phyloP scores from a whole-genome alignment of 2,329 filamentous ascomycete species.

The Gyromitra esculenta region DNA sequence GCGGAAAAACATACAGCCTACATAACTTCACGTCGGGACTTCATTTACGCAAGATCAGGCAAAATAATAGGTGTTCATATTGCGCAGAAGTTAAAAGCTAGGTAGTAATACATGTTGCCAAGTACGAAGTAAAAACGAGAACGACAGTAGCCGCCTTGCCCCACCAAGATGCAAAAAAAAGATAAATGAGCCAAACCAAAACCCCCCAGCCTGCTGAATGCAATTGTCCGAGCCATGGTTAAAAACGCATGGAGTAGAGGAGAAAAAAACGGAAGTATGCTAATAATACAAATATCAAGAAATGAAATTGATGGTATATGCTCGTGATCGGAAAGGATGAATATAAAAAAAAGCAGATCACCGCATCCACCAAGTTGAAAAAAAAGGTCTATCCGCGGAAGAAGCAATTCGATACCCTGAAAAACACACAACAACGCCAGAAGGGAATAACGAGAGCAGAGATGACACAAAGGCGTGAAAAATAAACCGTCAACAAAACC shows the following conservation, averaged over 20 bases:
- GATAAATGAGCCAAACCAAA: constrained; percentile 4
- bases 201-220: constrained; percentile 5
- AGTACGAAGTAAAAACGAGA: neutral
- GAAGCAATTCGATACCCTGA: neutral
- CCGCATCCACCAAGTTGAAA: constrained; percentile 14
- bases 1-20: neutral
- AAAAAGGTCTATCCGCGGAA: neutral
- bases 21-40: neutral
- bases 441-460: constrained; percentile 15
- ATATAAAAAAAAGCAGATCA: neutral
- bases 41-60: neutral
- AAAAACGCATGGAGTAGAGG: constrained; percentile 4
- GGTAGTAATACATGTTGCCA: constrained; percentile 13
- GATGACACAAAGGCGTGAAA: constrained; percentile 15
- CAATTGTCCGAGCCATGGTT: neutral
- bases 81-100: neutral
- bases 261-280: neutral
- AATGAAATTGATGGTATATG: neutral
- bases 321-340: neutral
- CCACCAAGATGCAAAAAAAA: constrained; percentile 5
- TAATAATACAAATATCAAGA: constrained; percentile 23
- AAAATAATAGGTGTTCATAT: neutral
- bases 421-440: constrained; percentile 11
- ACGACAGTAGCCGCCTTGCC: constrained; percentile 1
- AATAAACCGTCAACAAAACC: constrained; percentile 17